These are phyloP conservation scores for Salicornia ramosissima DNA, from an alignment of 148 eudicot genomes.

Conservation along the genomic window DNA sequence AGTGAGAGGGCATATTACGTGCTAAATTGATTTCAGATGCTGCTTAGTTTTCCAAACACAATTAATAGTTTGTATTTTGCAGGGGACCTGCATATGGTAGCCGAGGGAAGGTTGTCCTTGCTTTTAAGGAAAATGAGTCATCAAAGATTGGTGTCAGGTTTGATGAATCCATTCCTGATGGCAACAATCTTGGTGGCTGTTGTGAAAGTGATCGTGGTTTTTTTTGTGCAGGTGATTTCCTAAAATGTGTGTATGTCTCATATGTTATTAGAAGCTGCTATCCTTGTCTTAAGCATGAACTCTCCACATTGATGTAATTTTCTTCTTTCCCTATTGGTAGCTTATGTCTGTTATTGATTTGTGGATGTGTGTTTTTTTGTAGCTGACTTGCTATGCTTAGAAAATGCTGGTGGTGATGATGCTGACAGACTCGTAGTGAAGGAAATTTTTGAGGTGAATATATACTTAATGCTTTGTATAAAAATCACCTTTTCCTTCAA, in stretches of 20 bases:
- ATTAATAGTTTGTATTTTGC: slow-evolving; percentile 14
- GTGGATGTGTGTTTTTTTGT: no score
- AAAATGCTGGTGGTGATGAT: slow-evolving; percentile 58
- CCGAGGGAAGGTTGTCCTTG: slow-evolving; percentile 77
- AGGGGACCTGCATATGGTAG: slow-evolving; percentile 84
- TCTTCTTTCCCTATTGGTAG: not conserved
- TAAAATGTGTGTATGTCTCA: not conserved
- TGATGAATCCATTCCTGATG: slow-evolving; percentile 75
- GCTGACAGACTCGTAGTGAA: slow-evolving; percentile 65
- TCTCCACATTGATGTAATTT: not conserved
- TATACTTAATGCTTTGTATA: no score
- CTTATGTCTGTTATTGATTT: slow-evolving; percentile 3
- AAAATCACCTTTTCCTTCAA: not conserved
- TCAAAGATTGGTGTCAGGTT: slow-evolving; percentile 95
- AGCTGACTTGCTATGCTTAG: slow-evolving; percentile 75
- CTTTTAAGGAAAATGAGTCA: slow-evolving; percentile 70
- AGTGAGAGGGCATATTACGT: not conserved
- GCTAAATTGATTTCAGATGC: not conserved
- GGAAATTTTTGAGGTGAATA: slow-evolving; percentile 82
- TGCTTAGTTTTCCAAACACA: not conserved
- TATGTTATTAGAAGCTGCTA: not conserved
- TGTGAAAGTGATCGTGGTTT: slow-evolving; percentile 90
- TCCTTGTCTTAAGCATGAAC: not conserved
- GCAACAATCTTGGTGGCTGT: slow-evolving; percentile 81
- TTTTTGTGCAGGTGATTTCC: slow-evolving; percentile 72